Base-by-base conservation (phyloP, 192 early-diverging fungal genomes). In the Rhizophagus sp. region DNA sequence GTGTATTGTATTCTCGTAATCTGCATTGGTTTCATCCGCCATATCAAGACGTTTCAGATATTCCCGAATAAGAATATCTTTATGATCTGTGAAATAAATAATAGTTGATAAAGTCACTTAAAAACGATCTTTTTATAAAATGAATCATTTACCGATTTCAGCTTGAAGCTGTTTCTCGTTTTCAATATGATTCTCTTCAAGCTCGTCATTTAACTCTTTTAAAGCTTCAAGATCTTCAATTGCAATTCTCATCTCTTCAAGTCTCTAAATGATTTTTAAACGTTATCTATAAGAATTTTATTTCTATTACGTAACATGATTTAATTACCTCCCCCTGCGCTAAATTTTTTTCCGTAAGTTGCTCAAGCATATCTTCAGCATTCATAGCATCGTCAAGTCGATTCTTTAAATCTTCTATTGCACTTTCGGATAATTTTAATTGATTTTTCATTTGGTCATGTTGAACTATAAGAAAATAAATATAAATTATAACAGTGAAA, bases 161-260 rank as follows among this genome's bases (percentile, higher is more conserved):
- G 90, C 91, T 70, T 93, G 90, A 61, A 97, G 85, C 52, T 95
- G 91, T 75, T 95, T 92, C 82, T 96, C 94, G 30, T 93, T 95
- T 68, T 96, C 93, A 5, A 96, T 88, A 79, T 97, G 96, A 79
- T 92, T 94, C 80, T 97, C 95, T 82, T 98, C 97, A 80, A 97
- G 85, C 84, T 97, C 96, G 79, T 98, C 96, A 81, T 93, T 95
- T 64, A 97, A 84, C 78, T 94, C 94, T 83, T 94, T 94, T 57
- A 98, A 87, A 8, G 93, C 93, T 84, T 98, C 96, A 47, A 98
- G 86, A 82, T 95, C 97, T 73, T 96, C 96, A 47, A 97, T 89
- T 0, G 84, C 87, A 47, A 83, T 87, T 71, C 91, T 90, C 88
- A 94, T 83, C 72, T 97, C 94, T 72, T 97, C 95, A 39, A 95